Conservation (phyloP, 2,329 filamentous ascomycete species). For the Pyrenochaeta sp. region DNA sequence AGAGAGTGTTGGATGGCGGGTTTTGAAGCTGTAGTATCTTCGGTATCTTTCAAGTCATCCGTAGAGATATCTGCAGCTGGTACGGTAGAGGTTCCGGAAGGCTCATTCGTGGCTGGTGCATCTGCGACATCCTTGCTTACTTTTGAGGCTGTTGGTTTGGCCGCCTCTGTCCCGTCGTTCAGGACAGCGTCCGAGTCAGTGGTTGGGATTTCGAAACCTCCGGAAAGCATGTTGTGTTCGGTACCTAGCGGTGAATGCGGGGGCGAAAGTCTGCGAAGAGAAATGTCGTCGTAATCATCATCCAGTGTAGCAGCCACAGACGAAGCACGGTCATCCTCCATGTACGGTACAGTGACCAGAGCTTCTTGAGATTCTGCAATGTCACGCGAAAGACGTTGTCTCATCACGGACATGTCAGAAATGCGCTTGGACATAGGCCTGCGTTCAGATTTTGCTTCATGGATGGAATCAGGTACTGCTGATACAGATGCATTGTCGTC, state of each 20-base stretch:
- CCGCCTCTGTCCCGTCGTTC: no score
- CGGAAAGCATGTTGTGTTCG: constrained; percentile 11
- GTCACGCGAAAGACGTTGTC: constrained; percentile 23
- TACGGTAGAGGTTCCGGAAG: no score
- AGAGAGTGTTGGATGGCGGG: constrained; percentile 24
- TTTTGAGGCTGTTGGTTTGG: no score
- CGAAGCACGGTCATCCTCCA: constrained; percentile 54
- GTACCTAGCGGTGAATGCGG: constrained; percentile 32
- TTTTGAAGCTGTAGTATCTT: constrained; percentile 1
- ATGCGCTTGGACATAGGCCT: constrained; percentile 48
- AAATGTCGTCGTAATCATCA: constrained; percentile 59
- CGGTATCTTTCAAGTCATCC: background rate
- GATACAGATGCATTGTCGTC: constrained; percentile 65
- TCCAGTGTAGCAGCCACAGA: constrained; percentile 65
- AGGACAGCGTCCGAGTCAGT: constrained; percentile 1
- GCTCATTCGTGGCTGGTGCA: no score
- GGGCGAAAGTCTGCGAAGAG: constrained; percentile 39
- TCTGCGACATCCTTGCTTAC: no score
- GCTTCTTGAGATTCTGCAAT: constrained; percentile 47
- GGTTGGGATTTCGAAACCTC: background rate
- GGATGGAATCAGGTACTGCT: constrained; percentile 53
- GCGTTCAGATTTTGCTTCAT: constrained; percentile 10
- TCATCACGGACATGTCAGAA: constrained; percentile 42
- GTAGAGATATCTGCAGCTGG: no score
- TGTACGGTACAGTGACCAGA: constrained; percentile 37